A percentile compares a stretch with the other conserved stretches of the same genome.
Evolutionary conservation across 2,329 filamentous ascomycete species (phyloP).

Genomic region (Aspergillus phoenicis): DNA sequence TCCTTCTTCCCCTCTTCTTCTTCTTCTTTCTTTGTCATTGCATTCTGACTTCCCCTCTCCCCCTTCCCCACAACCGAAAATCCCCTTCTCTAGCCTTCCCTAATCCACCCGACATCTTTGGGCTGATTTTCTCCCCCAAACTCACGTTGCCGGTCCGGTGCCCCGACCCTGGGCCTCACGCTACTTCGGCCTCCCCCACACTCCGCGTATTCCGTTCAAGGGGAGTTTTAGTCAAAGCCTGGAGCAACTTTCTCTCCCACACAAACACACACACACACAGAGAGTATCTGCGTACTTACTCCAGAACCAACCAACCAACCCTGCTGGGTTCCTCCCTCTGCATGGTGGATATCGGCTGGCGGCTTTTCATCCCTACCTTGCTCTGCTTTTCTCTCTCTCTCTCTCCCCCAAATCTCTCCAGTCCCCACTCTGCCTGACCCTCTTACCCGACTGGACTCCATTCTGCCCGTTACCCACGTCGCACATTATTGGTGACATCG

Average conservation of each 20-base stretch:
- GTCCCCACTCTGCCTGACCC: constrained; percentile 5
- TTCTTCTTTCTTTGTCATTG: constrained; percentile 13
- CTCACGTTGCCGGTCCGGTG: constrained; percentile 33
- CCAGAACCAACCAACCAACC: neutral
- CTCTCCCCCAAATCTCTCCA: constrained; percentile 7
- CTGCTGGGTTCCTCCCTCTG: neutral
- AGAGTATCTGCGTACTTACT: neutral
- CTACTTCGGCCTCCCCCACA: constrained; percentile 37
- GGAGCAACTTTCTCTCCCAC: too few species aligned
- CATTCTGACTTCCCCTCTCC: constrained; percentile 16
- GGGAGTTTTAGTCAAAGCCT: constrained; percentile 17
- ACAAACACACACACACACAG: neutral
- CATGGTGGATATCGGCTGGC: neutral
- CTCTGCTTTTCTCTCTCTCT: neutral
- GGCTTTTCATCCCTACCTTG: neutral
- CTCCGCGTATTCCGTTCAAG: constrained; percentile 32
- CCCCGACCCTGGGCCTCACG: constrained; percentile 30
- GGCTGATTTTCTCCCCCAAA: neutral
- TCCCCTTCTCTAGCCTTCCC: neutral
- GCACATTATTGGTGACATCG: constrained; percentile 6
- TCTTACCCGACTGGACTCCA: constrained; percentile 8
- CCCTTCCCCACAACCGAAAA: constrained; percentile 13
- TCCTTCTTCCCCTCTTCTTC: constrained; percentile 13
- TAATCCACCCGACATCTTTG: constrained; percentile 5
- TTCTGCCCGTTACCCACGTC: constrained; percentile 2